A percentile compares a stretch with the other conserved stretches of the same genome.
phyloP scores from a whole-genome alignment of 2,329 filamentous ascomycete genomes.

The Aspergillus sp. region DNA sequence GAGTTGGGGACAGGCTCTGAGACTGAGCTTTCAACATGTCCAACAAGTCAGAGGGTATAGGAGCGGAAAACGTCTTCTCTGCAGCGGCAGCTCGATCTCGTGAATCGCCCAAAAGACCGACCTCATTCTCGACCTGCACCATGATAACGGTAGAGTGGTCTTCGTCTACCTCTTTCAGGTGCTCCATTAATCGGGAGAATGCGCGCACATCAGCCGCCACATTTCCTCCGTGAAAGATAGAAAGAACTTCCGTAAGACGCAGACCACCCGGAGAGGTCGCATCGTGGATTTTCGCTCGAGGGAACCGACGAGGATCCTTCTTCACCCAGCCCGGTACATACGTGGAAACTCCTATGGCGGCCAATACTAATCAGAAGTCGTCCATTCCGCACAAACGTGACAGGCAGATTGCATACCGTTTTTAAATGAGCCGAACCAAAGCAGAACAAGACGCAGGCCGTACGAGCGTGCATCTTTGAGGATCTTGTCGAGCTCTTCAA shows the following conservation, averaged over 20 bases:
- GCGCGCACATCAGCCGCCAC: slow-evolving; percentile 40
- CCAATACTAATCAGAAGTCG: no score
- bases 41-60: no score
- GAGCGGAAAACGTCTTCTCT: no score
- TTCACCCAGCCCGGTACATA: slow-evolving; percentile 43
- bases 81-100: no score
- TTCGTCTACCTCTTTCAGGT: slow-evolving; percentile 46
- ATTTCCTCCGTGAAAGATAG: slow-evolving; percentile 38
- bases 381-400: no score
- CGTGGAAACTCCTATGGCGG: no score
- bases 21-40: no score
- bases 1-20: no score
- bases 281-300: slow-evolving; percentile 6
- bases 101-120: slow-evolving; percentile 53
- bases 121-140: slow-evolving; percentile 60
- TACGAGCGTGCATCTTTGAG: slow-evolving; percentile 39
- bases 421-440: slow-evolving; percentile 52
- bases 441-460: slow-evolving; percentile 40
- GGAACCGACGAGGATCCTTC: slow-evolving; percentile 14
- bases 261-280: slow-evolving; percentile 23
- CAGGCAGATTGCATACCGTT: no score
- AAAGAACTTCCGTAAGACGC: slow-evolving; percentile 33
- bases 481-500: slow-evolving; percentile 41
- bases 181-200: slow-evolving; percentile 38
- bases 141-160: slow-evolving; percentile 53